These are phyloP conservation scores for Rubus parviflorus DNA, from an alignment of 306 rosid species.

Conservation along the genomic window DNA sequence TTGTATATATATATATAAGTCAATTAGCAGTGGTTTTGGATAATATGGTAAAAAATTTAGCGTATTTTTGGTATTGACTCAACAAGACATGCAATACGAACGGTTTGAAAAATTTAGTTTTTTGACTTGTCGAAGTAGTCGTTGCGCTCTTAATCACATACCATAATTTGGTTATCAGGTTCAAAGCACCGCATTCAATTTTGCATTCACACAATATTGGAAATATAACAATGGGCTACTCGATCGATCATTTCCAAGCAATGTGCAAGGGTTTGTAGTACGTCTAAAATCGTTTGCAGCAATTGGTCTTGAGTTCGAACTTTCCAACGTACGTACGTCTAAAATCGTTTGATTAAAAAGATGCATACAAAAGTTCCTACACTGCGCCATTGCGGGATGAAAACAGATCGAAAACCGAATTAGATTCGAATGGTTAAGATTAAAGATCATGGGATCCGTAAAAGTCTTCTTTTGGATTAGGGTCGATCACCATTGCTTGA, in stretches of 20 bases:
- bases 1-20: background rate
- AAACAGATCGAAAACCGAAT: background rate
- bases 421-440: background rate
- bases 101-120: background rate
- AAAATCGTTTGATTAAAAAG: no score
- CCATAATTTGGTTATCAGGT: background rate
- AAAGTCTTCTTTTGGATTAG: constrained; percentile 15
- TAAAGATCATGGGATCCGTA: background rate
- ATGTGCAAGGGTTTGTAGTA: background rate
- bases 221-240: background rate
- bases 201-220: background rate
- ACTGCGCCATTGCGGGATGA: no score
- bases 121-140: background rate
- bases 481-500: constrained; percentile 27
- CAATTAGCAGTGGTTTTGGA: background rate
- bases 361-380: no score
- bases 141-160: background rate
- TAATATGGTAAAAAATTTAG: background rate
- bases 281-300: no score
- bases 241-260: background rate
- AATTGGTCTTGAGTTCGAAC: no score
- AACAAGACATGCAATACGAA: background rate
- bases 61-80: background rate
- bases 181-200: background rate
- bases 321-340: no score